These are phyloP conservation scores for Venustampulla echinocandica DNA, from an alignment of 495 filamentous ascomycete genomes.

Conservation along the genomic window DNA sequence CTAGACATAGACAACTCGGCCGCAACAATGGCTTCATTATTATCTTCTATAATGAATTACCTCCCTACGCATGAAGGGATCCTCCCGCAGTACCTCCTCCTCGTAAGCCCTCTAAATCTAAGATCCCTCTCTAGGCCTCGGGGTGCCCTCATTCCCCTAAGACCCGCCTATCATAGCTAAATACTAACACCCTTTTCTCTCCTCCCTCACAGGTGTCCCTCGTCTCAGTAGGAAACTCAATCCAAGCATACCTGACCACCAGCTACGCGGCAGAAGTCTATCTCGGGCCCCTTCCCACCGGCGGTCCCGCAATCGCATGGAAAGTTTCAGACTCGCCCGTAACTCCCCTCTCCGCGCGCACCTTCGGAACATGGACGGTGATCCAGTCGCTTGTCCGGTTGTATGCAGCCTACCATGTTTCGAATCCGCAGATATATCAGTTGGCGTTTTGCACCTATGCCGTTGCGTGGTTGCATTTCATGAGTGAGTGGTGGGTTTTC, in stretches of 20 bases:
- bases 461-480: slow-evolving; percentile 73
- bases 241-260: slow-evolving; percentile 71
- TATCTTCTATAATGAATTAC: slow-evolving; percentile 22
- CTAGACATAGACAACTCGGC: no score
- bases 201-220: slow-evolving; percentile 53
- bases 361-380: slow-evolving; percentile 90
- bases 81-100: slow-evolving; percentile 58
- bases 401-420: slow-evolving; percentile 81
- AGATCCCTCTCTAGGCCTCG: no score
- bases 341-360: slow-evolving; percentile 66
- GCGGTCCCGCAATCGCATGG: slow-evolving; percentile 25
- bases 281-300: slow-evolving; percentile 32
- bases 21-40: slow-evolving; percentile 8
- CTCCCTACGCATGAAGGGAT: slow-evolving; percentile 50
- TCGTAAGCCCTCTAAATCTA: slow-evolving; percentile 47
- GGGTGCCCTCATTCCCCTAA: slow-evolving; percentile 10
- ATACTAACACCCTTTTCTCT: slow-evolving; percentile 5
- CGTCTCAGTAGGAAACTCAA: slow-evolving; percentile 67
- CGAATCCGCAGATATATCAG: slow-evolving; percentile 61
- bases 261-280: slow-evolving; percentile 73
- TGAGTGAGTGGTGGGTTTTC: slow-evolving; percentile 68
- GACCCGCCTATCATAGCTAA: background rate
- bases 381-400: slow-evolving; percentile 65
- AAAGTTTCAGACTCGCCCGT: slow-evolving; percentile 37
- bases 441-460: slow-evolving; percentile 71